Base-by-base conservation (phyloP, 106 monocot genomes). In the Vanilla planifolia region DNA sequence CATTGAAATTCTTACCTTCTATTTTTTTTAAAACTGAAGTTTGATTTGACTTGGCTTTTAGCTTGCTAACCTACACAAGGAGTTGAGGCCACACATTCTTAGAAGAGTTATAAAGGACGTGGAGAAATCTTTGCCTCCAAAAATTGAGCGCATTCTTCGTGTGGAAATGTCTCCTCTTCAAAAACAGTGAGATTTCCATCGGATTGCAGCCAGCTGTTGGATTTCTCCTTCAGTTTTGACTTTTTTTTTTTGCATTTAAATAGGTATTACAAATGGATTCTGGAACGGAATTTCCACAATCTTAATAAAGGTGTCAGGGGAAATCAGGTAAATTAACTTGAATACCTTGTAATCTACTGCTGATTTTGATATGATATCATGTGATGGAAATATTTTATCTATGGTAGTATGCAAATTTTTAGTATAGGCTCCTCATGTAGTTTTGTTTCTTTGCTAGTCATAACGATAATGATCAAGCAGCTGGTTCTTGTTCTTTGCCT, bases 151-250 rank as follows among this genome's bases (percentile, higher is more conserved):
- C 36, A 98, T 98, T 70, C 91, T 98, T 61, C 68, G 96, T 41
- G 91, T 98, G 56, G 91, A 98, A 75, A 98, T 98, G 96, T 85
- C 96, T 73, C 96, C 96, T 56, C 92, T 98, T 59, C 96, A 98
- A 44, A 98, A 92, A 73, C 96, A 92, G 96, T 92, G 75, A 77
- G 76, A 26, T 20, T 67, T 25, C n/a, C 44, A 39, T 39, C 15
- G 41, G 14, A 32, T 63, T 74, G 6, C 23, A 28, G 27, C 28
- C 55, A 32, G 11, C 15, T 20, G 23, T 71, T 51, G 19, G 21
- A 21, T 15, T 19, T 43, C 2, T 59, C 34, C 35, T 62, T 67
- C 11, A 37, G 21, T 13, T 33, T 51, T 43, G 1, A n/a, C 14
- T 27, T 16, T 40, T 62, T 3, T 10, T 29, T 5, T 24, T 32